A percentile compares a stretch with the other conserved stretches of the same genome.
phyloP scores from a whole-genome alignment of 257 asterid species.

The Solanum pinnatisectum region DNA sequence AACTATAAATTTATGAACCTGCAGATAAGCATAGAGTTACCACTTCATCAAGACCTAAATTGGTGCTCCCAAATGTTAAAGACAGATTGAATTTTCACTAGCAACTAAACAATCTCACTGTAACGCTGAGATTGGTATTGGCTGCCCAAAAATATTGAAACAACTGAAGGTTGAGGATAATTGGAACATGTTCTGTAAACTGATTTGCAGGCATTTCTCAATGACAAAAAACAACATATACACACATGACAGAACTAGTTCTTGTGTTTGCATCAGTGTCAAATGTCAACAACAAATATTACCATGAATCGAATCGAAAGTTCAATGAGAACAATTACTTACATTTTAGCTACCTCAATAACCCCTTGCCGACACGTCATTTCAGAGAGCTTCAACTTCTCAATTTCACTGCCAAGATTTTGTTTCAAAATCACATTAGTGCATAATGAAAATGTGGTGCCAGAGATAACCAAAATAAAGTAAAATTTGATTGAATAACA shows the following conservation, averaged over 20 bases:
- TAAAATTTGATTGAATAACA: background rate
- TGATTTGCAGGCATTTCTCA: background rate
- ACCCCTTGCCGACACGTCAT: constrained; percentile 96
- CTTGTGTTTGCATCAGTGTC: background rate
- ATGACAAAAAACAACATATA: background rate
- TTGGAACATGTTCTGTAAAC: background rate
- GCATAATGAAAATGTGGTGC: background rate
- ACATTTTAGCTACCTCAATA: constrained; percentile 91
- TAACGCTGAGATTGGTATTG: background rate
- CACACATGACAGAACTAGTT: background rate
- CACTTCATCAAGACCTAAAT: background rate
- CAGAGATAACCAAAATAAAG: background rate
- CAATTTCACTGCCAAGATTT: constrained; percentile 61
- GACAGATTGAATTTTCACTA: background rate
- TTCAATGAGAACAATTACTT: constrained; percentile 23
- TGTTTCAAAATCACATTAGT: background rate
- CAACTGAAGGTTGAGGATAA: background rate
- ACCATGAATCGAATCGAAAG: background rate
- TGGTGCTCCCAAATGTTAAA: background rate
- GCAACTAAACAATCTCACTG: background rate
- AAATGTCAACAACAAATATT: background rate
- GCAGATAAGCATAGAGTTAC: background rate
- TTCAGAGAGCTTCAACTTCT: constrained; percentile 82
- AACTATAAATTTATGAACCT: background rate
- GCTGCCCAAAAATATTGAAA: background rate